These are phyloP conservation scores for Metroxylon sagu DNA, from an alignment of 176 grass and related monocot species.

Conservation along the genomic window DNA sequence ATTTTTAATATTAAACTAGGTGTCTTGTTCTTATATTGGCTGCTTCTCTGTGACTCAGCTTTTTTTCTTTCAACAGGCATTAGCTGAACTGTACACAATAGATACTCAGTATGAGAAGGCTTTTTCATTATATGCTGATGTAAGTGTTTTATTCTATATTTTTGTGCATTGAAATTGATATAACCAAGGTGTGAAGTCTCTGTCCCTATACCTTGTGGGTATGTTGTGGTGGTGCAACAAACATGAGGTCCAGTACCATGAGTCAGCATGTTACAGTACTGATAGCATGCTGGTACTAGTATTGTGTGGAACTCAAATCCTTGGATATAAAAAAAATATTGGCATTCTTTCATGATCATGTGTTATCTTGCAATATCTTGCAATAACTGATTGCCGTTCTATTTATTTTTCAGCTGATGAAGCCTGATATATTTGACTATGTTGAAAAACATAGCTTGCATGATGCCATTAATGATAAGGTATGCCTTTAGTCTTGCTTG, in stretches of 20 bases:
- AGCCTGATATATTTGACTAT: constrained; percentile 77
- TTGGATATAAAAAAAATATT: no score
- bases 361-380: no score
- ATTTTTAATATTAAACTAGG: constrained; percentile 13
- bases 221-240: no score
- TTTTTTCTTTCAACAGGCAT: constrained; percentile 49
- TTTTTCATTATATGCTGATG: constrained; percentile 82
- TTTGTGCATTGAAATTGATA: background rate
- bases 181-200: no score
- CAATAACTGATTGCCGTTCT: background rate
- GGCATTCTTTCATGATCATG: no score
- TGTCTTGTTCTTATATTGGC: constrained; percentile 13
- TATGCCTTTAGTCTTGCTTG: constrained; percentile 23
- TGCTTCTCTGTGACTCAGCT: constrained; percentile 21
- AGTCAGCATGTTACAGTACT: no score
- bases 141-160: constrained; percentile 38
- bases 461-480: constrained; percentile 73
- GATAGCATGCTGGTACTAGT: no score
- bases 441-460: constrained; percentile 80
- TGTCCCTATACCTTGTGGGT: no score
- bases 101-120: constrained; percentile 76
- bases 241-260: no score
- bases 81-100: constrained; percentile 79
- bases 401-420: constrained; percentile 53
- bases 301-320: no score